Conservation (phyloP, 2,329 filamentous ascomycete genomes). For the Phialemoniopsis sp. region DNA sequence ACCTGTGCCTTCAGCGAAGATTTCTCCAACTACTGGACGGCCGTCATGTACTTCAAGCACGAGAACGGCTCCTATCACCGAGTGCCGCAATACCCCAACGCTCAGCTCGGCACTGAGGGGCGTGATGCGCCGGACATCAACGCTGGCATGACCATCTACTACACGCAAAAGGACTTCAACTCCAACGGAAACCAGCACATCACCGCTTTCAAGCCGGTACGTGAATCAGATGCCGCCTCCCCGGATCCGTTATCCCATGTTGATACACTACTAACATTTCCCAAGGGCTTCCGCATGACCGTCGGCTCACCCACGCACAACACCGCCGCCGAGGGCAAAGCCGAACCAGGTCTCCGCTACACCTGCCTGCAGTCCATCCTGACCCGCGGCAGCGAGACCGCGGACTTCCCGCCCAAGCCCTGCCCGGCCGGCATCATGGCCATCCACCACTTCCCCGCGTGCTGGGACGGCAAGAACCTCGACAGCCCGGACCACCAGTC, state of each 20-base stretch:
- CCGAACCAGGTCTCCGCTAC: slow-evolving; percentile 16
- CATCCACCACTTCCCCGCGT: slow-evolving; percentile 32
- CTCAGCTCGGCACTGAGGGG: slow-evolving; percentile 4
- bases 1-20: slow-evolving; percentile 10
- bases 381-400: slow-evolving; percentile 29
- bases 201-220: slow-evolving; percentile 10
- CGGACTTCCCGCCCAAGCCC: slow-evolving; percentile 23
- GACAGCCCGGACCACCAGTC: slow-evolving; percentile 43
- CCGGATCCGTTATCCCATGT: too few species aligned
- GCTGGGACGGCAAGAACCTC: slow-evolving; percentile 13
- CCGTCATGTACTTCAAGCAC: slow-evolving; percentile 11
- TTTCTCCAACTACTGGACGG: slow-evolving; percentile 5
- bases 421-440: slow-evolving; percentile 32
- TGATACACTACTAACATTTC: slow-evolving; percentile 5
- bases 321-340: background rate
- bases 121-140: slow-evolving; percentile 1
- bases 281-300: slow-evolving; percentile 5
- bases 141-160: slow-evolving; percentile 12
- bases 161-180: slow-evolving; percentile 8
- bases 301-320: slow-evolving; percentile 8
- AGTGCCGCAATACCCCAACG: slow-evolving; percentile 10
- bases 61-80: slow-evolving; percentile 10
- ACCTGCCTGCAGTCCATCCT: slow-evolving; percentile 24
- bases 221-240: too few species aligned
- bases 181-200: slow-evolving; percentile 7